Base-by-base conservation (phyloP, 768 basidiomycete species). In the Lanmaoa rubissima region DNA sequence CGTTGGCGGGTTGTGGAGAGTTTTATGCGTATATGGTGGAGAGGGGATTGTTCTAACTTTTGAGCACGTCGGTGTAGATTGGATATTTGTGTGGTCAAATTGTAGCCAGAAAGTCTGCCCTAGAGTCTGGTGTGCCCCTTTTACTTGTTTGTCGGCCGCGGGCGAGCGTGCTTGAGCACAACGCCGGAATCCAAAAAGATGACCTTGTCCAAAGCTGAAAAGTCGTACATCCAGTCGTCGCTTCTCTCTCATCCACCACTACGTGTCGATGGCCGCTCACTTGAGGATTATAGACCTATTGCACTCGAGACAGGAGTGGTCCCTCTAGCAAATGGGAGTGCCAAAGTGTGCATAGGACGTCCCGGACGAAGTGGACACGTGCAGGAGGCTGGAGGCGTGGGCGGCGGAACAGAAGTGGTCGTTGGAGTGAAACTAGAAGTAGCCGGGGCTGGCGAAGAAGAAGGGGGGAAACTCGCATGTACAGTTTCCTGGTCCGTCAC, bases 321-420 rank as follows among this genome's bases (percentile, higher is more conserved):
- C 16, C 89, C 91, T 6, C 79, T 92, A 6, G 88, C 92, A 19
- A 93, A 94, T 57, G 93, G 93, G 7, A 93, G 91, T 59, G 90
- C 90, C 6, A 80, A 82, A 24, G 74, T 93, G 9, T 82, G 76
- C 60, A 81, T 94, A n/a, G 92, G 91, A 74, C 57, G 73, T 78
- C 26, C 75, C 76, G 82, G 81, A 7, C 84, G 82, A 2, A 84
- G 84, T 0, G 92, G 91, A 0, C 85, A 91, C 61, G 75, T 92
- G 6, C 73, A 92, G 12, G 90, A 87, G 2, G 90, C 89, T 0
- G 77, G 82, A 1, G 88, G 89, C 57, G 79, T 91, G 1, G 88
- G 92, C 60, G 89, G 69, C 21, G 86, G 87, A 0, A 94, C 93
- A 0, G 90, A 93, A 61, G 77, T 93, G 4, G 72, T 93, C 26